phyloP scores from a whole-genome alignment of 164 flowering plant species.

The Berberis vulgaris region DNA sequence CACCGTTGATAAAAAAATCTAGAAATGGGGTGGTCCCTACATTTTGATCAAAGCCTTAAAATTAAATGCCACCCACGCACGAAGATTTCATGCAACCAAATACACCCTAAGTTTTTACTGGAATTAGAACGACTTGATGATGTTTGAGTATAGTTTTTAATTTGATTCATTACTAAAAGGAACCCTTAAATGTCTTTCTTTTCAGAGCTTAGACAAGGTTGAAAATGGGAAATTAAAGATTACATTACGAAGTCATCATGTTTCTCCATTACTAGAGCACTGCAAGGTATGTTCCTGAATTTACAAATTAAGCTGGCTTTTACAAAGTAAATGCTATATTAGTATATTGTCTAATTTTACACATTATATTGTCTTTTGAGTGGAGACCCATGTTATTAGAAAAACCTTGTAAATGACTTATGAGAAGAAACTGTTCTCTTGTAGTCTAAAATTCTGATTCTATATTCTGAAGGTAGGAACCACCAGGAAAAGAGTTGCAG shows the following conservation, averaged over 20 bases:
- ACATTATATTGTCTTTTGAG: not conserved
- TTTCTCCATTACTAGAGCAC: constrained; percentile 61
- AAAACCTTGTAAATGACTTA: not conserved
- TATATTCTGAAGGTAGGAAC: constrained; percentile 51
- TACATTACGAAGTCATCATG: constrained; percentile 50
- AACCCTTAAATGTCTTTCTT: not conserved
- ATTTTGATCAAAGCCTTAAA: too few species aligned
- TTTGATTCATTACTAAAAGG: not conserved
- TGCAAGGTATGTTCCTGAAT: constrained; percentile 54
- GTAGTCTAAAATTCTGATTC: constrained; percentile 2
- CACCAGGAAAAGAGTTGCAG: constrained; percentile 70
- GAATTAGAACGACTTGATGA: not conserved
- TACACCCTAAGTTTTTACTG: not conserved
- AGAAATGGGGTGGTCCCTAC: too few species aligned
- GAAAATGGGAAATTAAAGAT: constrained; percentile 59
- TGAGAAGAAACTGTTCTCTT: not conserved
- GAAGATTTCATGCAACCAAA: not conserved
- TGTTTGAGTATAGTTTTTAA: not conserved
- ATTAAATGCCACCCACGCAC: too few species aligned
- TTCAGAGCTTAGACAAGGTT: constrained; percentile 58
- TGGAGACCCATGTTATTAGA: not conserved
- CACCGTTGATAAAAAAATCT: too few species aligned
- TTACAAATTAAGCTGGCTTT: not conserved
- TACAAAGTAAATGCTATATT: not conserved
- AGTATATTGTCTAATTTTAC: too few species aligned